A percentile compares a stretch with the other conserved stretches of the same genome.
Conservation (phyloP, 169 alveolate species). For the Eimeria maxima region DNA sequence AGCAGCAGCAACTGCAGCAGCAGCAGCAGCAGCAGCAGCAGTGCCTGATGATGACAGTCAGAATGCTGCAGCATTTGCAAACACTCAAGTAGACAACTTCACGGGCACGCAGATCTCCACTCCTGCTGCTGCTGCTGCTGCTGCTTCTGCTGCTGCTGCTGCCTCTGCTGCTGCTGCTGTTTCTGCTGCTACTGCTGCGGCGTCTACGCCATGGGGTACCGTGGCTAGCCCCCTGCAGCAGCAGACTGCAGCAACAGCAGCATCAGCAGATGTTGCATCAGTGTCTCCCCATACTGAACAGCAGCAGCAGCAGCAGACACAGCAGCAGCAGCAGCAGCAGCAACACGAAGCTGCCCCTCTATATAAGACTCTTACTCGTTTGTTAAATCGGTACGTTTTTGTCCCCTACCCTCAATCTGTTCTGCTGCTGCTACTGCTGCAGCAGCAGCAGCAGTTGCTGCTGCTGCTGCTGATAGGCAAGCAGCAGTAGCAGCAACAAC, state of each 20-base stretch:
- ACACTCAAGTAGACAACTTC: background rate
- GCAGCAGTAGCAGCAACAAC: background rate
- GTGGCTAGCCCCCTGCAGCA: background rate
- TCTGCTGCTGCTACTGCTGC: background rate
- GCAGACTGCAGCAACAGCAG: slow-evolving; percentile 1
- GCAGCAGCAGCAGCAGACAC: slow-evolving; percentile 2
- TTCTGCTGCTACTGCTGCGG: slow-evolving; percentile 13
- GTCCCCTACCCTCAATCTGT: background rate
- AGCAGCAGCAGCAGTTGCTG: background rate
- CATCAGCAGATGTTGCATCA: background rate
- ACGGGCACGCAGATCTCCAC: background rate
- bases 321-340: background rate
- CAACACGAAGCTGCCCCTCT: background rate
- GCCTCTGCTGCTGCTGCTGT: background rate
- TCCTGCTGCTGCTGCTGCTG: background rate
- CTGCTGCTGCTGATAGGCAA: too few species aligned
- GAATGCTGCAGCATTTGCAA: background rate
- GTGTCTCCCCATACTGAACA: background rate
- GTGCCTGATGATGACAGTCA: background rate
- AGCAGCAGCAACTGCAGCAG: background rate
- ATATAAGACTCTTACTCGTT: background rate
- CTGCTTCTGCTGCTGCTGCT: background rate
- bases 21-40: background rate
- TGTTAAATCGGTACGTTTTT: background rate
- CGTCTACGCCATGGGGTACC: background rate